Evolutionary conservation across 2,329 filamentous ascomycete species (phyloP), one percentile per base, ranked within the genome.

Genomic region (Fusarium aywerte): DNA sequence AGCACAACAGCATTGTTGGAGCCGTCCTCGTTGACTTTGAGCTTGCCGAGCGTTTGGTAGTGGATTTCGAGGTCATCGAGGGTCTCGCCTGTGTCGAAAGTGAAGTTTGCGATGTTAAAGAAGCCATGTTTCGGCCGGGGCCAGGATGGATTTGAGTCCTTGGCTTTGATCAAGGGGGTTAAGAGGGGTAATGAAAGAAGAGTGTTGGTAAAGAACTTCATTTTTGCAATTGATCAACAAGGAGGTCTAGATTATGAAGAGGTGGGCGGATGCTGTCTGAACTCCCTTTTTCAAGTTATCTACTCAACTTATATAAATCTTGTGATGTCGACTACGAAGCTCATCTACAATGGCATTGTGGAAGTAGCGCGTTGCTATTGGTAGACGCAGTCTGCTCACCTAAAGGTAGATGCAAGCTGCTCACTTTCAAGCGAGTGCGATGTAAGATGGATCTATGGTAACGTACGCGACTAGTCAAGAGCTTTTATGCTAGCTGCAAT

Each of bases 1-100:
- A 67, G 62, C 6, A 68, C n/a, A 0, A 67, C 59, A 0, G 64
- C 64, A 32, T 67, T 67, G 20, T 38, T 68, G 9, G 53, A 53
- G 7, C 59, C 65, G 1, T 67, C 53, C 0, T 33, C 2, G 0
- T 58, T 50, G 4, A 65, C 36, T 11, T 65, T 68, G n/a, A 68
- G 65, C 0, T 65, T 48, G 8, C 65, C 65, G 8, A 67, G 12
- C 2, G 59, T 67, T 38, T 59, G 59, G 1, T 67, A 68, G 18
- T 67, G 55, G 25, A 67, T 45, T 6, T 65, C 55, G 0, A 65
- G 38, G 16, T 58, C 29, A 6, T 59, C 23, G 0, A 67, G 15
- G 2, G 10, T 44, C 15, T 65, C 44, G 0, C 64, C 53, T 0
- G 65, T 59, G 18, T 65, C 58, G 1, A 67, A 67, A 3, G 44